Evolutionary conservation across 495 filamentous ascomycete species (phyloP), one percentile per base, ranked within the genome.

Genomic region (Tirmania nivea): DNA sequence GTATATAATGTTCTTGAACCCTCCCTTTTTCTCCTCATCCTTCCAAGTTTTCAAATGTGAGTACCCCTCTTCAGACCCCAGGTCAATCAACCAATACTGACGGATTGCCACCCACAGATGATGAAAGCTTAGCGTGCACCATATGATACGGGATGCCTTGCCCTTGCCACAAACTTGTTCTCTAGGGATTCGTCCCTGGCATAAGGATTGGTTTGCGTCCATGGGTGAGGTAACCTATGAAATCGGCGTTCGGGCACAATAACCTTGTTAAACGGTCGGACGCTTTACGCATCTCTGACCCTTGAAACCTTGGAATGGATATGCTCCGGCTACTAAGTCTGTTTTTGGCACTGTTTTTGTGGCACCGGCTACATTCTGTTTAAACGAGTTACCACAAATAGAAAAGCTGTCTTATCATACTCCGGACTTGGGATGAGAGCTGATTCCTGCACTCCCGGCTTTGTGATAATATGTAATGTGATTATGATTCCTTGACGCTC

Each of bases 211-310:
- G 74, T 66, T 65, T 73, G 78, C 65, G 68, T 77, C 70, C 69
- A 70, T 68, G 65, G 72, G 20, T 50, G 72, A 57, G 67, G 79
- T 76, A 74, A 84, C 78, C 70, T 45, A 73, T 97, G 90, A 97
- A 76, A 86, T 81, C 75, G 77, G 92, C 85, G 92, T 94, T 87
- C 86, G 88, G 63, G 85, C 90, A 95, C 90, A 94, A 75, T 71
- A 55, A 80, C 78, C 88, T 94, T 94, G 84, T 94, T 92, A 83
- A 71, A 73, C 71, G 63, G 71, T 83, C 86, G 87, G 82, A 94
- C 89, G 92, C 87, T 76, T 83, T 79, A 75, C 80, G 86, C 85
- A 94, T 86, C 86, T 96, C 90, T 96, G 90, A 96, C 56, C 68
- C 65, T 63, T 54, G 25, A 59, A 68, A 66, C 69, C 9, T 74